A percentile compares a stretch with the other conserved stretches of the same genome.
Conservation (phyloP, 2,329 filamentous ascomycete species). For the Paracorniculantispora psalliotae region DNA sequence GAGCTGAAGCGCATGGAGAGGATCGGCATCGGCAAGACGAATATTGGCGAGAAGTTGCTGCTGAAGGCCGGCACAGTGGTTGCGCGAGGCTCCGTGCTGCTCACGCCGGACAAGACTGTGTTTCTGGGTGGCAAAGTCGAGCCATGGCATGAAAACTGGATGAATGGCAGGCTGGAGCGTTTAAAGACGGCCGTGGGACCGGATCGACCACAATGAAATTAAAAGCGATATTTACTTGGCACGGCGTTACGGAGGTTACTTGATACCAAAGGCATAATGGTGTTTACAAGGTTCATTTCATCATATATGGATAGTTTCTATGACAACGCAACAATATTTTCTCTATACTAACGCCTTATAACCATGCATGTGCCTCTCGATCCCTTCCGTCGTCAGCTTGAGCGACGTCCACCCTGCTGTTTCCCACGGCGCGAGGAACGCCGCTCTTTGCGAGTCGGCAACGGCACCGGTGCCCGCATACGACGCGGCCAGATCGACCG, state of each 20-base stretch:
- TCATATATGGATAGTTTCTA: neutral
- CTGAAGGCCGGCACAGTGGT: constrained; percentile 61
- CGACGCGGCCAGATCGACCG: constrained; percentile 65
- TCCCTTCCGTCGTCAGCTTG: constrained; percentile 24
- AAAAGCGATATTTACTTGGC: neutral
- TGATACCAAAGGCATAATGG: neutral
- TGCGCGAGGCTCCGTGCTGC: constrained; percentile 70
- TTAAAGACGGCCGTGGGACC: constrained; percentile 56
- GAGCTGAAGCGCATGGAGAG: constrained; percentile 64
- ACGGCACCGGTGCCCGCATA: constrained; percentile 68
- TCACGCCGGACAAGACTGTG: constrained; percentile 64
- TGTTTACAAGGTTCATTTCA: neutral
- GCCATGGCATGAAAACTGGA: constrained; percentile 72
- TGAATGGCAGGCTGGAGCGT: constrained; percentile 61
- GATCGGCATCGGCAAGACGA: constrained; percentile 58
- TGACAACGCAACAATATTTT: too few relatives aligned
- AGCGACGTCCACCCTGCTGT: constrained; percentile 59
- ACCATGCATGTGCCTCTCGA: neutral
- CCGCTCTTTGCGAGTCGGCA: constrained; percentile 69
- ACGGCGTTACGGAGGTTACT: neutral
- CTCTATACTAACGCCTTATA: neutral
- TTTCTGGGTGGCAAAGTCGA: constrained; percentile 88
- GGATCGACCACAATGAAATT: constrained; percentile 16
- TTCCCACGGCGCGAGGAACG: constrained; percentile 79
- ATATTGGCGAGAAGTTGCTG: constrained; percentile 78